Evolutionary conservation across 2,329 filamentous ascomycete species (phyloP).

Genomic region (Cryphonectria radicalis): DNA sequence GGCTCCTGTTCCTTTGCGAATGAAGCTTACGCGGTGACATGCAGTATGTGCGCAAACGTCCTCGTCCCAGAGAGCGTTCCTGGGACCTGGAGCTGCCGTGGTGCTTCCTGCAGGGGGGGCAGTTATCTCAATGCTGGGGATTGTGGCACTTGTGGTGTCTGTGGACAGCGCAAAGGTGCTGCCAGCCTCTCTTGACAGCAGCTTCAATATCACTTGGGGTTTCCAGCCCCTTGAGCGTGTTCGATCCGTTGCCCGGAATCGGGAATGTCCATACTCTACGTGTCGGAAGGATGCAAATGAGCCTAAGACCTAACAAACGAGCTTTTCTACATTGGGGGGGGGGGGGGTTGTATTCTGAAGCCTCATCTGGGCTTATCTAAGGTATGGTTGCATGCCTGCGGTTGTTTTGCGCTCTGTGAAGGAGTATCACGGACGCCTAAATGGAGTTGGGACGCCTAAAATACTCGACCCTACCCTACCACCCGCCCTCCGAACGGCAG

Average conservation of each 20-base stretch:
- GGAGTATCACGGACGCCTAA: neutral
- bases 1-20: constrained; percentile 73
- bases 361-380: neutral
- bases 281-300: too few species aligned
- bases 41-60: constrained; percentile 72
- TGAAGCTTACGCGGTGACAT: constrained; percentile 57
- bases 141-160: constrained; percentile 71
- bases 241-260: too few species aligned
- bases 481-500: neutral
- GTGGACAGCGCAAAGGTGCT: constrained; percentile 51
- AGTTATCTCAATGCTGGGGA: constrained; percentile 72
- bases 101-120: constrained; percentile 56
- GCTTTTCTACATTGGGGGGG: neutral
- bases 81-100: constrained; percentile 67
- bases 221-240: too few species aligned
- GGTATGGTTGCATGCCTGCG: neutral
- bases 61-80: constrained; percentile 58
- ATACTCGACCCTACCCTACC: too few species aligned
- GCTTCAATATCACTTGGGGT: too few species aligned
- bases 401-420: neutral
- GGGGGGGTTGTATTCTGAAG: neutral
- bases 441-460: neutral
- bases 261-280: too few species aligned
- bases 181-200: neutral
- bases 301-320: neutral